Evolutionary conservation across 768 basidiomycete species (phyloP), one percentile per base, ranked within the genome.

Genomic region (Kwoniella pini): DNA sequence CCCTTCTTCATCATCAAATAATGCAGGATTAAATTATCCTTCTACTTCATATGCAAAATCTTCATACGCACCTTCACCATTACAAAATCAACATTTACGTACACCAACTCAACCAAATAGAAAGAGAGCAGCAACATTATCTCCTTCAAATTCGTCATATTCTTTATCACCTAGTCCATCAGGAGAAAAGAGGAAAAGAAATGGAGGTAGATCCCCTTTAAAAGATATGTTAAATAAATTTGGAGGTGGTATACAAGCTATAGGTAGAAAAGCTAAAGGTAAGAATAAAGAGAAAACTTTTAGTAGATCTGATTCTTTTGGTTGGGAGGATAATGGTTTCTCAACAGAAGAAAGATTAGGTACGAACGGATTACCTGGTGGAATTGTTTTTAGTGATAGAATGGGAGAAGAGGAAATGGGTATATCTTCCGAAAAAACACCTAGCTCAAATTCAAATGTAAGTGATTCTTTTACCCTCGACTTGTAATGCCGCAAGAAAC

Each of bases 391-490:
- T 44, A 65, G 65, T 33, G 73, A 75, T 59, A 39, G 71, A 36
- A 72, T 75, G 71, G 73, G 71, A 15, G 73, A 70, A 50, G 58
- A 69, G 21, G 73, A 75, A 52, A 75, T 72, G 73, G 59, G 51
- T 3, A 15, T 33, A 12, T 40, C 26, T 4, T 30, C 26, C 9
- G 52, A 62, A 31, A 43, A n/a, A n/a, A n/a, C n/a, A n/a, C n/a
- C 27, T 15, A 6, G 22, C 13, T n/a, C 24, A 38, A 45, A 50
- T 54, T 54, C 53, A 22, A 53, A 54, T 45, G 51, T 54, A 49
- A 46, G 64, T n/a, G n/a, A n/a, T 57, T 21, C 11, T 36, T 42
- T 26, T 43, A 39, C 24, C 27, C 13, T 36, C 7, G 33, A 36
- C 33, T 36, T 36, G 15, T 15, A 7, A n/a, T n/a, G n/a, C n/a